Evolutionary conservation across 805 yeast species (phyloP), one percentile per base, ranked within the genome.

Genomic region (Hanseniaspora lindneri): DNA sequence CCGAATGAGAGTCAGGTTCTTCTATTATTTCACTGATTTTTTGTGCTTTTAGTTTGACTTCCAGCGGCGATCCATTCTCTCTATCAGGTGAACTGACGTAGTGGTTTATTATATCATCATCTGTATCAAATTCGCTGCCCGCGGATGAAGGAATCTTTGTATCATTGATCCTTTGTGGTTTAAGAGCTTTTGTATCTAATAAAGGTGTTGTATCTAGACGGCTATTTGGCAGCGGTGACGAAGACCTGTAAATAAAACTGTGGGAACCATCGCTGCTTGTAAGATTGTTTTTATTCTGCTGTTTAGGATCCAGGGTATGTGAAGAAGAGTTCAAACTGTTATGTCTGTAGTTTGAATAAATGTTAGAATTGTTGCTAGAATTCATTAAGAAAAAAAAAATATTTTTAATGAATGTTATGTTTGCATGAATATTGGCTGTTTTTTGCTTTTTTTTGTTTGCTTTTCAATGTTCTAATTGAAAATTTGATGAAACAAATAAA

Each of bases 31-130:
- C 25, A 17, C 23, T 8, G 3, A 43, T 24, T 19, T 35, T 43
- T 3, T 28, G 34, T 7, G 21, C 35, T 14, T 43, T 29, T 16
- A 29, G 30, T 8, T 29, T 34, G 19, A 6, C 28, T 4, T 32
- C 37, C 3, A 33, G 14, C n/a, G 37, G 30, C 3, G 23, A 13
- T 10, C 16, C 17, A 16, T 17, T 36, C 24, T 32, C 23, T 16
- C 13, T 19, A 2, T 29, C n/a, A 7, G 48, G 48, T 4, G 48
- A 20, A 8, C 4, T n/a, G 2, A 36, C 24, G 21, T 44, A 44
- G 14, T 44, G 48, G 17, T 44, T 44, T 11, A 44, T 36, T 4
- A 44, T 44, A 17, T 44, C 48, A n/a, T 44, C 48, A 21, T 35
- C 41, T 8, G 42, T 36, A 13, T 44, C 37, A 5, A 21, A 7